Percentiles rank a stretch among this genome's conserved stretches.
These are phyloP conservation scores for Cladosporium sp. DNA, from an alignment of 2,329 filamentous ascomycete genomes.

Conservation along the genomic window DNA sequence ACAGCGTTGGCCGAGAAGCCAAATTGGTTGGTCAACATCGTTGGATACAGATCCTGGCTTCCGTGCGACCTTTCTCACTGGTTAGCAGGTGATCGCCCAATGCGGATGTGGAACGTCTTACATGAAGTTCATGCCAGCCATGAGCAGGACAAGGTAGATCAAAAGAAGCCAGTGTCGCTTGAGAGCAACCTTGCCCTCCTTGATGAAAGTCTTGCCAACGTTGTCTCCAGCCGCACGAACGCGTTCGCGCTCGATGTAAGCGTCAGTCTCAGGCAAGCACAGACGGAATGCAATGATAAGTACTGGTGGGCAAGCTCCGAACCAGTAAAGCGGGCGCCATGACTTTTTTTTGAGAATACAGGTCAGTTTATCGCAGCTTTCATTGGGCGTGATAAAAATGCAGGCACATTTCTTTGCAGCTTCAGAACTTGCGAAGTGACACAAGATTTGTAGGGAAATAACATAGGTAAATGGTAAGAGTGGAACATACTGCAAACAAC, in stretches of 20 bases:
- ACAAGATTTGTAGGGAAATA: too few species aligned
- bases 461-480: too few species aligned
- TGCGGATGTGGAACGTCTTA: conserved; percentile 19
- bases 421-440: too few species aligned
- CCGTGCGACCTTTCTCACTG: conserved; percentile 58
- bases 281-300: conserved; percentile 79
- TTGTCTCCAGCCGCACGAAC: conserved; percentile 61
- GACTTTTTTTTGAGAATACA: too few species aligned
- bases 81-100: conserved; percentile 16
- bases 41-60: conserved; percentile 65
- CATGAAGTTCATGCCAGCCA: conserved; percentile 94
- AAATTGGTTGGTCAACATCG: conserved; percentile 60
- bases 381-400: too few species aligned
- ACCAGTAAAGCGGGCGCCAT: conserved; percentile 89
- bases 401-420: too few species aligned
- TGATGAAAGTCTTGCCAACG: conserved; percentile 66
- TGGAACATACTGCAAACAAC: neutral
- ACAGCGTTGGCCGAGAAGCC: conserved; percentile 51
- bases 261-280: conserved; percentile 74
- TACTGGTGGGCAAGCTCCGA: conserved; percentile 76
- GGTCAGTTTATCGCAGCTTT: too few species aligned
- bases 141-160: conserved; percentile 78
- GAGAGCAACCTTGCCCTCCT: conserved; percentile 76
- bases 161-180: conserved; percentile 78
- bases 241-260: conserved; percentile 66